These are phyloP conservation scores for Rubus parviflorus DNA, from an alignment of 306 rosid species.

Conservation along the genomic window DNA sequence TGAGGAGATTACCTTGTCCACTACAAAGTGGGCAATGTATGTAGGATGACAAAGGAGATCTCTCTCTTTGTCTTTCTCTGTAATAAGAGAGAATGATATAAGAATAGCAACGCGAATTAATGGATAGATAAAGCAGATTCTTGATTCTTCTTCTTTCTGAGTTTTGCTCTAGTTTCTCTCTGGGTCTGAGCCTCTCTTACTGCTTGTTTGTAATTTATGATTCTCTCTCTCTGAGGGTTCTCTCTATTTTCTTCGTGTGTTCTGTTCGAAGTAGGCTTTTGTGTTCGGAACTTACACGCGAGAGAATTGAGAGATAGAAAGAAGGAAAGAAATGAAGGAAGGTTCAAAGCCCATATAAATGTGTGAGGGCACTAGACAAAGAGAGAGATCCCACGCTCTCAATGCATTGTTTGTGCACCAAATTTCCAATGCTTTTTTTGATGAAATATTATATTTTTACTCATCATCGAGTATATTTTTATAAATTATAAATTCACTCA, in stretches of 20 bases:
- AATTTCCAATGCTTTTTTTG: not conserved
- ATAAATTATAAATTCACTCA: too few relatives aligned
- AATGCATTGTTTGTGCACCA: not conserved
- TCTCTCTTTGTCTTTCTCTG: conserved; percentile 9
- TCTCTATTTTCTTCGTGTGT: not conserved
- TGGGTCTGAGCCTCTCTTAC: not conserved
- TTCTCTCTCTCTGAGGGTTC: not conserved
- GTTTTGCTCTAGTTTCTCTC: not conserved
- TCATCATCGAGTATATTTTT: not conserved
- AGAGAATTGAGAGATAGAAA: conserved; percentile 15
- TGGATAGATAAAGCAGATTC: conserved; percentile 3
- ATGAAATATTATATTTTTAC: not conserved
- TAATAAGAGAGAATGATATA: conserved; percentile 14
- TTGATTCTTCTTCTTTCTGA: not conserved
- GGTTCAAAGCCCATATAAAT: not conserved
- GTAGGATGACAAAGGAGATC: conserved; percentile 52
- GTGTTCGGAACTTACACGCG: conserved; percentile 40
- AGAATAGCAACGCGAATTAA: not conserved
- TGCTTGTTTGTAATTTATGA: not conserved
- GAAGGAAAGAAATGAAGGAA: not conserved
- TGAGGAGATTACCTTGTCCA: conserved; percentile 55
- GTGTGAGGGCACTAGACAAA: not conserved
- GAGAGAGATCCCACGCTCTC: conserved; percentile 4
- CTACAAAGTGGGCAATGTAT: conserved; percentile 54
- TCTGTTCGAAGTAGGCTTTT: not conserved